Evolutionary conservation across 2,329 filamentous ascomycete genomes (phyloP), one percentile per base, ranked within the genome.

Genomic region (Westerdykella sp.): DNA sequence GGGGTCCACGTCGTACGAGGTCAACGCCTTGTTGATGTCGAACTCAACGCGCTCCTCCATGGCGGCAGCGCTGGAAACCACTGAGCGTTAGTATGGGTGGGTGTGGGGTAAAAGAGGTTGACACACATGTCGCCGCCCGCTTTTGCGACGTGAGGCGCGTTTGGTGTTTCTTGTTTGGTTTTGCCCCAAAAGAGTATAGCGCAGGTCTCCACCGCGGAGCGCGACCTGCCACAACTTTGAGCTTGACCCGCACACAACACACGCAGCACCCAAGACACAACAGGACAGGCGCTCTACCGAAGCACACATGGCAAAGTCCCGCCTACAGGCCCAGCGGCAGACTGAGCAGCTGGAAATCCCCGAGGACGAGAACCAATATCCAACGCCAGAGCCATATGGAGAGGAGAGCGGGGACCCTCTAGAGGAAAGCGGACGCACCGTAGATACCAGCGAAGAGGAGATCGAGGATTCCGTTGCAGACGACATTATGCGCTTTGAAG

Each of bases 1-100:
- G 7, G 93, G 91, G 66, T 97, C 91, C 70, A 88, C 94, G 79
- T 96, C 87, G 71, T 96, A 98, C 66, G 87, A 80, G 76, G 95
- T 96, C 68, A 97, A 84, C 53, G 89, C 88, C 73, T 95, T 85
- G 68, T 96, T 95, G 69, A 98, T 87, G 68, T 97, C 87, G 72
- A 98, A 98, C 62, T 84, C 79, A 65, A 89, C 79, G 51, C 69
- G 72, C 52, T 74, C 73, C 56, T 77, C 76, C 73, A 85, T 85
- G 61, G 82, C 62, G 51, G 43, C 49, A 42, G 50, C 41, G 48
- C 42, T 40, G 41, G 28, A 38, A 30, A 37, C 39, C 42, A 42
- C 40, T 46, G 46, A 46, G 43, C 14, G 41, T 46, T 37, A 34
- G 49, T 47, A 28, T 43, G 39, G 34, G 30, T 36, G 41, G 39